Conservation (phyloP, 345 rosid genomes). For the Cardiospermum halicacabum region DNA sequence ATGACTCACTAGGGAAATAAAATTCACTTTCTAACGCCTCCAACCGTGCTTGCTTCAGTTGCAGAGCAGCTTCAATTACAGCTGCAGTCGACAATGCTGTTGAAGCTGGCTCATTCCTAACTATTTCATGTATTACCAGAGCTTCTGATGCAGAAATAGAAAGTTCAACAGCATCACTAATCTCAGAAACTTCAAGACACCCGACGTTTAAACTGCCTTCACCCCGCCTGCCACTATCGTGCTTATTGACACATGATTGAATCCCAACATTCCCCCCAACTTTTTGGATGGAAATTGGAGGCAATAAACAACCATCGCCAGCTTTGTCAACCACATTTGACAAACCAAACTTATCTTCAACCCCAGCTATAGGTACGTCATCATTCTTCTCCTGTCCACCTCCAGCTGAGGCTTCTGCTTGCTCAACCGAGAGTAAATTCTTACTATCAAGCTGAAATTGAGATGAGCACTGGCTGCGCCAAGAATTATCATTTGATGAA, state of each 20-base stretch:
- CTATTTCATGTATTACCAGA: slow-evolving; percentile 47
- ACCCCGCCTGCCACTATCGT: slow-evolving; percentile 6
- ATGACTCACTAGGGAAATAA: slow-evolving; percentile 13
- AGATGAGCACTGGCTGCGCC: slow-evolving; percentile 18
- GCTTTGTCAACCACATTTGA: slow-evolving; percentile 7
- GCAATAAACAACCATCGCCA: slow-evolving; percentile 1
- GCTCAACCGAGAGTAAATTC: slow-evolving; percentile 5
- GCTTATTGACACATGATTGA: neutral
- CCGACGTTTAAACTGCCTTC: slow-evolving; percentile 20
- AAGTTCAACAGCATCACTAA: slow-evolving; percentile 43
- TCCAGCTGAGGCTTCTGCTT: slow-evolving; percentile 21
- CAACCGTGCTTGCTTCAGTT: slow-evolving; percentile 54
- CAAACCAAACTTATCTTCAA: slow-evolving; percentile 7
- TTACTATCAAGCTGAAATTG: slow-evolving; percentile 8
- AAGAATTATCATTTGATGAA: slow-evolving; percentile 30
- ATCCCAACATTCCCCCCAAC: slow-evolving; percentile 10
- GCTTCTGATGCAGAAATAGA: slow-evolving; percentile 74
- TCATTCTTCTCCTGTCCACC: neutral
- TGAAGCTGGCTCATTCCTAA: slow-evolving; percentile 29
- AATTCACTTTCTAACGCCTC: slow-evolving; percentile 22
- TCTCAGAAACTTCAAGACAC: slow-evolving; percentile 27
- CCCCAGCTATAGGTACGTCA: slow-evolving; percentile 10
- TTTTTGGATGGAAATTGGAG: slow-evolving; percentile 11
- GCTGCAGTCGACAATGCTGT: slow-evolving; percentile 28
- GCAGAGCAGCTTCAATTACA: slow-evolving; percentile 57